Evolutionary conservation across 2,329 filamentous ascomycete species (phyloP), one percentile per base, ranked within the genome.

Genomic region (Fusarium sp.): DNA sequence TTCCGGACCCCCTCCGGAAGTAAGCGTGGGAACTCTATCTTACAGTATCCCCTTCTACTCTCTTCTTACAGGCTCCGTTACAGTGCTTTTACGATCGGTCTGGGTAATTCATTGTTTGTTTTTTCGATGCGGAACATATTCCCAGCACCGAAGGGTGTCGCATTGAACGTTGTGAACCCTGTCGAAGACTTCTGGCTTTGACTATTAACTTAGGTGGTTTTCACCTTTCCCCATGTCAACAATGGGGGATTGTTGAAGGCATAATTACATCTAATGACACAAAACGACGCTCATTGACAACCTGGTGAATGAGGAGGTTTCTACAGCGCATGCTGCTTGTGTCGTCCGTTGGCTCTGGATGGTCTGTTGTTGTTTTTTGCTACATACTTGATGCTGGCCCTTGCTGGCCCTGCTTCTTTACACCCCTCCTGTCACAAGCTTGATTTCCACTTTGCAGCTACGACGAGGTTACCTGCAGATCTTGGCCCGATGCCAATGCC

Each of bases 401-500:
- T 13, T 43, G 19, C 45, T 44, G 42, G 29, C 36, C 44, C 43
- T 52, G 45, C 15, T 44, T 58, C 19, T 34, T 41, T 50, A 8
- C 51, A 56, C 62, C 58, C 58, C 58, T 56, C 42, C 47, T 50
- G 40, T 39, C 41, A 52, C 50, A 58, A 55, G 34, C 53, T 70
- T 66, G 58, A 62, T 66, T 63, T 68, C 47, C 53, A 38, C 32
- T 46, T 39, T 51, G 15, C 53, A 53, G 47, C 57, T 58, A 42
- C 49, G 45, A 41, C 49, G n/a, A 60, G 36, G 36, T 47, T 59
- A 19, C 22, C 31, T 41, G 42, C 38, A 40, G 41, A 47, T 43
- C 58, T 48, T 40, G 50, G 29, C 36, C 55, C 53, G 52, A 44
- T 51, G 43, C 34, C 39, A 45, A 28, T 34, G 35, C 25, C 15